Conservation (phyloP, 371 early-diverging fungal genomes). For the Syncephalastrum sp. region DNA sequence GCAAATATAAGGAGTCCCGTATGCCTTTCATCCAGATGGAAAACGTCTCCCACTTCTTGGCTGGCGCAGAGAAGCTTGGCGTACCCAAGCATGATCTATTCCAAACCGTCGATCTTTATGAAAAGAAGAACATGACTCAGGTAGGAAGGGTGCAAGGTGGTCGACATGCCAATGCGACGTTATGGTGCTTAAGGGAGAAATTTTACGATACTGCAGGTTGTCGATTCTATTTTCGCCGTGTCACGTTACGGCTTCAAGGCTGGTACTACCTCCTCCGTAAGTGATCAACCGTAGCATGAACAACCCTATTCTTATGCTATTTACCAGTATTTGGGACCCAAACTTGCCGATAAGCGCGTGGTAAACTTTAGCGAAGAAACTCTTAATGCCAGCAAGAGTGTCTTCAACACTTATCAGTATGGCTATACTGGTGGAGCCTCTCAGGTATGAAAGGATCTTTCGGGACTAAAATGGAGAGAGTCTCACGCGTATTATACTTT, state of each 20-base stretch:
- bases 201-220: constrained; percentile 37
- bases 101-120: constrained; percentile 90
- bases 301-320: not conserved
- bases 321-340: constrained; percentile 67
- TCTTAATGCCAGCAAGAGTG: constrained; percentile 57
- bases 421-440: constrained; percentile 62
- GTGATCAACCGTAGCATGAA: constrained; percentile 9
- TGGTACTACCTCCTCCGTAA: constrained; percentile 57
- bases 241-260: constrained; percentile 77
- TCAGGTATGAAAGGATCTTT: constrained; percentile 26
- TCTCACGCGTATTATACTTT: not conserved
- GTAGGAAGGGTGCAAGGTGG: constrained; percentile 25
- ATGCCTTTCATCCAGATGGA: constrained; percentile 92
- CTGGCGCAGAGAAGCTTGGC: constrained; percentile 68
- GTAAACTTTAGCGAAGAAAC: constrained; percentile 67
- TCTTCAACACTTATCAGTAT: constrained; percentile 57
- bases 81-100: constrained; percentile 84
- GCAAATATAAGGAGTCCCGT: constrained; percentile 64
- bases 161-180: not conserved
- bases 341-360: constrained; percentile 72
- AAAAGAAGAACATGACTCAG: constrained; percentile 82
- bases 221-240: constrained; percentile 77
- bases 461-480: not conserved
- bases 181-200: not conserved
- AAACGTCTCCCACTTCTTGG: constrained; percentile 82